These are phyloP conservation scores for Wickerhamomyces xylosicus DNA, from an alignment of 805 yeast genomes.

Conservation along the genomic window DNA sequence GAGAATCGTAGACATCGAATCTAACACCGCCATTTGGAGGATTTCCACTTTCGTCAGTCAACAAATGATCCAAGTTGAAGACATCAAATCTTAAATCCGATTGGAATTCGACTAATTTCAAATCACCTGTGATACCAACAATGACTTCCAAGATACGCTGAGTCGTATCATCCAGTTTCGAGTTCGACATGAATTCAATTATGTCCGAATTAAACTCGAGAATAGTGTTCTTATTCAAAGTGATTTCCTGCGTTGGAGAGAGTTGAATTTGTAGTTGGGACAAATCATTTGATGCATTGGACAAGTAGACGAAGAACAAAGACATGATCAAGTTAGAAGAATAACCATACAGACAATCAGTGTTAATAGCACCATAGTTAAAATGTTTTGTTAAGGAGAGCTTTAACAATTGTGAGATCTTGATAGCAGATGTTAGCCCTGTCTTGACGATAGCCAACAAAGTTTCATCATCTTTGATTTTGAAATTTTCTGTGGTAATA, in stretches of 20 bases:
- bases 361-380: slow-evolving; percentile 34
- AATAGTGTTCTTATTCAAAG: slow-evolving; percentile 14
- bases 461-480: slow-evolving; percentile 30
- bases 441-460: slow-evolving; percentile 27
- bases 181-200: slow-evolving; percentile 14
- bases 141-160: slow-evolving; percentile 31
- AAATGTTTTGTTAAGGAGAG: slow-evolving; percentile 20
- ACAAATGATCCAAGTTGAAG: slow-evolving; percentile 12
- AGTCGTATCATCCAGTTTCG: slow-evolving; percentile 30
- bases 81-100: slow-evolving; percentile 14
- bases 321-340: slow-evolving; percentile 31
- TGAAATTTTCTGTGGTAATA: slow-evolving; percentile 25
- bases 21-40: slow-evolving; percentile 15
- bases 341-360: slow-evolving; percentile 34
- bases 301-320: slow-evolving; percentile 26
- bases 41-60: too few relatives aligned
- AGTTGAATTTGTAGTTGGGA: too few relatives aligned
- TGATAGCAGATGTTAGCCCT: slow-evolving; percentile 30
- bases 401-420: slow-evolving; percentile 27
- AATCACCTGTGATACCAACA: slow-evolving; percentile 30
- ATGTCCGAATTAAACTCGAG: slow-evolving; percentile 14
- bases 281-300: slow-evolving; percentile 15
- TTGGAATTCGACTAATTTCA: slow-evolving; percentile 25
- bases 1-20: slow-evolving; percentile 11
- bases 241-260: too few relatives aligned